These are phyloP conservation scores for Exophiala lecanii-corni DNA, from an alignment of 2,329 filamentous ascomycete species.

Conservation along the genomic window DNA sequence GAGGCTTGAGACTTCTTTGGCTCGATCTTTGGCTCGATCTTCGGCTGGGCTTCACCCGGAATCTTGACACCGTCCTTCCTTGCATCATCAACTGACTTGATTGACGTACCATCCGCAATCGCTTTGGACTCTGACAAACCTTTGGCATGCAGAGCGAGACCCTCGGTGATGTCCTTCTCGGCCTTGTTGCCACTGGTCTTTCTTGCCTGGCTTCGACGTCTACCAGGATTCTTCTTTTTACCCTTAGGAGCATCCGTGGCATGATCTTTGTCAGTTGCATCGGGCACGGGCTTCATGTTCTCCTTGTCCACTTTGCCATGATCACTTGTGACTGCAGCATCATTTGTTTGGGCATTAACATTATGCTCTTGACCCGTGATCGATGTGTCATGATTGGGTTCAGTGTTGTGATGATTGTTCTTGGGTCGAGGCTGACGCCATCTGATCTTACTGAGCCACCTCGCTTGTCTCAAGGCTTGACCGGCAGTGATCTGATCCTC, in stretches of 20 bases:
- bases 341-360: too few species aligned
- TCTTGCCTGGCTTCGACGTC: background rate
- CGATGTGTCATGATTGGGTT: too few species aligned
- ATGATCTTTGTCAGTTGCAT: background rate
- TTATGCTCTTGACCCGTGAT: too few species aligned
- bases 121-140: too few species aligned
- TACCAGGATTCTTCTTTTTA: background rate
- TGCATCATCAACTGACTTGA: too few species aligned
- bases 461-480: slow-evolving; percentile 1
- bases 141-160: too few species aligned
- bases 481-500: background rate
- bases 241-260: background rate
- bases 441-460: background rate
- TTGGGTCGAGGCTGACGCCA: background rate
- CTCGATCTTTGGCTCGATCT: too few species aligned
- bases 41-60: too few species aligned
- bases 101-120: too few species aligned
- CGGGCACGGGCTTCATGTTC: background rate
- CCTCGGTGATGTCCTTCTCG: background rate
- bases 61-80: too few species aligned
- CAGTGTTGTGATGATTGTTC: background rate
- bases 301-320: background rate
- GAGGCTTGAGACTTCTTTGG: too few species aligned
- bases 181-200: background rate
- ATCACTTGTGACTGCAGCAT: background rate